Evolutionary conservation across 768 basidiomycete species (phyloP), one percentile per base, ranked within the genome.

Genomic region (Tulasnella sp.): DNA sequence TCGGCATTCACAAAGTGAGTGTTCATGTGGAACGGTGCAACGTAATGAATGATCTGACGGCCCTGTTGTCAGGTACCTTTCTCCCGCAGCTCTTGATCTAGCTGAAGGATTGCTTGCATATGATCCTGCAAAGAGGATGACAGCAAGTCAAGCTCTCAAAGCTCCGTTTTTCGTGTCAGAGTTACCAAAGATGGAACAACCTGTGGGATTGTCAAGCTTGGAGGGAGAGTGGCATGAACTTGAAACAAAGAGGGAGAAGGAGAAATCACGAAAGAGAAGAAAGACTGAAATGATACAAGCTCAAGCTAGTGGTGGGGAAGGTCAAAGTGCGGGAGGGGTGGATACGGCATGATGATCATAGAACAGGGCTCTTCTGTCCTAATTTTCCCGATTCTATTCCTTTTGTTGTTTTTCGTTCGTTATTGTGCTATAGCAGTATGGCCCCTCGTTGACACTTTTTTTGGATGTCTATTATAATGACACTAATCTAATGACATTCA

Each of bases 191-290:
- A 75, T 89, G 48, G 73, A 76, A 57, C 72, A 74, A 39, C 95
- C 95, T 2, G 67, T 73, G 16, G 83, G 87, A 90, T 67, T 98
- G 53, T 75, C 82, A 10, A 74, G 74, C 10, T 66, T 95, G 35
- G 79, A 88, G 62, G 93, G 95, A 39, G 95, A 98, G 64, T 96
- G 92, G 87, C 95, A 99, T 65, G 95, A 99, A 65, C 72, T 92
- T 56, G 92, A 96, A 64, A 86, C 88, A 10, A 99, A 96, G 65
- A 74, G 81, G 51, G 90, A 96, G 68, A 75, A 88, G 34, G 67
- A 64, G 7, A 58, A 65, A 48, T 55, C 62, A 49, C 81, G 83
- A 53, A 85, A 79, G 68, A 83, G 83, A 66, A 56, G 53, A 37
- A 72, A 78, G 63, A 75, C n/a, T n/a, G n/a, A n/a, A n/a, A n/a